Percentiles rank a stretch among this genome's conserved stretches.
Evolutionary conservation across 2,329 filamentous ascomycete genomes (phyloP).

Genomic region (Elsinoe ampelina): DNA sequence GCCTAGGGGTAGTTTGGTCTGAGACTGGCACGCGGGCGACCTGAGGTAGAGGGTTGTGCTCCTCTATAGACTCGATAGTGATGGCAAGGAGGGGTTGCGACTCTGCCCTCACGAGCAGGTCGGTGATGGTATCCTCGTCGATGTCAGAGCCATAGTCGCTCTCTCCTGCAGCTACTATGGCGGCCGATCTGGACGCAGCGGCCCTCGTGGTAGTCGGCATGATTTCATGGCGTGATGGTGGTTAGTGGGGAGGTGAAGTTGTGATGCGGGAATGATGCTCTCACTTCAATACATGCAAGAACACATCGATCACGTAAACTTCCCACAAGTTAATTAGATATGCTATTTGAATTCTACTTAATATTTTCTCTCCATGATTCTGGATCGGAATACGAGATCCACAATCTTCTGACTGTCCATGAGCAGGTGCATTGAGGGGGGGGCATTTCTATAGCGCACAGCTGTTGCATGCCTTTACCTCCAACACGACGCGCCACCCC

Average conservation of each 20-base stretch:
- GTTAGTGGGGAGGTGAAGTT: conserved; percentile 1
- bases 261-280: background rate
- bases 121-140: conserved; percentile 46
- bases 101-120: conserved; percentile 40
- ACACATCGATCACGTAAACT: no score
- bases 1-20: background rate
- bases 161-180: conserved; percentile 19
- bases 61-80: conserved; percentile 21
- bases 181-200: background rate
- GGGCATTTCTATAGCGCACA: no score
- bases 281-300: background rate
- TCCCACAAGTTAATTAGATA: no score
- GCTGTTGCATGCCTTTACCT: no score
- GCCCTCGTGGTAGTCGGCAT: conserved; percentile 16
- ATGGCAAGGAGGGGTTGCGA: conserved; percentile 25
- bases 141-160: conserved; percentile 59
- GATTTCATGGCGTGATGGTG: conserved; percentile 4
- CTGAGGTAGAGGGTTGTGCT: conserved; percentile 16
- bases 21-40: background rate
- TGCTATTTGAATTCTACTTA: no score
- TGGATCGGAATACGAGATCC: no score
- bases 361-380: no score
- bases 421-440: no score
- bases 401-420: no score
- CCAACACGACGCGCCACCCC: background rate